Evolutionary conservation across 805 yeast genomes (phyloP).

Genomic region (Yarrowia porcina): DNA sequence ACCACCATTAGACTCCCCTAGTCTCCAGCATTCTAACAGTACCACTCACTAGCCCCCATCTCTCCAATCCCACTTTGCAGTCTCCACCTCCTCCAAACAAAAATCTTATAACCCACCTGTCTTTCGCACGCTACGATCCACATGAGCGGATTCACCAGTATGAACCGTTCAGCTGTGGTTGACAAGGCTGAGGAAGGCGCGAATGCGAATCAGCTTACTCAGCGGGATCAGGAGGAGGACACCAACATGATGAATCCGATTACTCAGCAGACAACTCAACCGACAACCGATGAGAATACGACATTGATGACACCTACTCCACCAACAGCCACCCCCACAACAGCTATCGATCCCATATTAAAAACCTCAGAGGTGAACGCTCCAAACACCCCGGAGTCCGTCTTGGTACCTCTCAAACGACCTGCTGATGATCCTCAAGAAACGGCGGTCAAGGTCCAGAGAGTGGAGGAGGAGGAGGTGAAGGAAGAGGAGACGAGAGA

Average conservation of each 20-base stretch:
- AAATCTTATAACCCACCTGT: background rate
- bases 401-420: background rate
- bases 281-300: too few species aligned
- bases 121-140: background rate
- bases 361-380: background rate
- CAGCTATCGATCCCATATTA: background rate
- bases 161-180: background rate
- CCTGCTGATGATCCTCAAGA: background rate
- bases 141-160: slow-evolving; percentile 13
- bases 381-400: background rate
- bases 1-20: background rate
- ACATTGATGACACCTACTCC: too few species aligned
- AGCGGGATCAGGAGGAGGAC: too few species aligned
- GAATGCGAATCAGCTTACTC: too few species aligned
- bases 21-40: background rate
- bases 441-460: background rate
- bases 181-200: too few species aligned
- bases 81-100: background rate
- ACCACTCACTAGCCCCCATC: background rate
- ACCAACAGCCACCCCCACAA: background rate
- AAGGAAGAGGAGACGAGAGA: too few species aligned
- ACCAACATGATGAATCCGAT: background rate
- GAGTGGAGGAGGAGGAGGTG: background rate
- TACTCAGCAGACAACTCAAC: too few species aligned
- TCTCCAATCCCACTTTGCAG: background rate